Conservation (phyloP, 306 rosid genomes). For the Sicyos baderoa region DNA sequence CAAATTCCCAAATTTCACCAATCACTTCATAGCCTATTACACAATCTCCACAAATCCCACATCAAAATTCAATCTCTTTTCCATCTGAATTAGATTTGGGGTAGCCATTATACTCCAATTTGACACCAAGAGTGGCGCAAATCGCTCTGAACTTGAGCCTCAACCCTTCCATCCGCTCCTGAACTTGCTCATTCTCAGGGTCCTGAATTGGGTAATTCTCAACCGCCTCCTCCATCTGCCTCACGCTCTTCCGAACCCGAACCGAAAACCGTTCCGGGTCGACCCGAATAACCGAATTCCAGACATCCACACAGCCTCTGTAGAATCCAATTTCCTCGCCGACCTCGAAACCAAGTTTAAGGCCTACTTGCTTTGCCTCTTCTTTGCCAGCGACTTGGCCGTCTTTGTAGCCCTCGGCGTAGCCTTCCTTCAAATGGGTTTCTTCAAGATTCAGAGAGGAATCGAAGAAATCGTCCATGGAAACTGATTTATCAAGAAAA, state of each 20-base stretch:
- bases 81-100: slow-evolving; percentile 37
- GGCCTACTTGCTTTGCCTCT: slow-evolving; percentile 60
- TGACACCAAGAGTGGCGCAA: slow-evolving; percentile 55
- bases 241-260: slow-evolving; percentile 38
- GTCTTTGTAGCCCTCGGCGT: slow-evolving; percentile 45
- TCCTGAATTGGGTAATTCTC: slow-evolving; percentile 53
- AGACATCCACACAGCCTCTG: slow-evolving; percentile 47
- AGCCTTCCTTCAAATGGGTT: slow-evolving; percentile 54
- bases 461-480: slow-evolving; percentile 56
- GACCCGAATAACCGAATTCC: slow-evolving; percentile 43
- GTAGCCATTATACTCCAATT: slow-evolving; percentile 53
- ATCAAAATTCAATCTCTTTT: slow-evolving; percentile 38
- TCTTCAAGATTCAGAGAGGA: slow-evolving; percentile 56
- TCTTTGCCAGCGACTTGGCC: slow-evolving; percentile 49
- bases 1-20: not conserved
- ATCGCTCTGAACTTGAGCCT: slow-evolving; percentile 64
- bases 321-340: slow-evolving; percentile 80
- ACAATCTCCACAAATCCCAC: slow-evolving; percentile 1
- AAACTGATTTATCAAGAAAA: not conserved
- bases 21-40: not conserved
- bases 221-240: slow-evolving; percentile 61
- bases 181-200: slow-evolving; percentile 54
- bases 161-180: slow-evolving; percentile 55
- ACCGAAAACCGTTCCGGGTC: slow-evolving; percentile 43
- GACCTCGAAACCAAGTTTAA: slow-evolving; percentile 60